phyloP scores from a whole-genome alignment of 2,329 filamentous ascomycete genomes.

The Beauveria varroae region DNA sequence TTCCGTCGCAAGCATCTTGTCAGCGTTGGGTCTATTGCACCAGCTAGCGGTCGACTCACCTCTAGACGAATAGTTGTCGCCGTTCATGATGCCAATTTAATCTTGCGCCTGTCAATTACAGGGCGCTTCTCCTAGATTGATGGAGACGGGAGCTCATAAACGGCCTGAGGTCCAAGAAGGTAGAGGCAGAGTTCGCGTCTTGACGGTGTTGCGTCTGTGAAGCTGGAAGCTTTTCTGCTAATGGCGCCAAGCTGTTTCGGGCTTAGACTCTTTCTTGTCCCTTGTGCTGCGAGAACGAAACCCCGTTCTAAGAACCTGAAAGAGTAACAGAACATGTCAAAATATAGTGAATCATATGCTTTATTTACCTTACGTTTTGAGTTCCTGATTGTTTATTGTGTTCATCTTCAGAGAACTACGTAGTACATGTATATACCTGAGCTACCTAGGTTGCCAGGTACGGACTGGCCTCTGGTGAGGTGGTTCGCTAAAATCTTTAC shows the following conservation, averaged over 20 bases:
- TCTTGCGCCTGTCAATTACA: conserved; percentile 11
- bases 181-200: conserved; percentile 11
- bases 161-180: neutral
- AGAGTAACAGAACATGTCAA: neutral
- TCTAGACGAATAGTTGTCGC: conserved; percentile 72
- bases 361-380: too few species aligned
- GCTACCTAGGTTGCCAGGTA: neutral
- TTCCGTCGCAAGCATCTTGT: conserved; percentile 15
- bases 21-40: conserved; percentile 18
- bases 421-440: too few species aligned
- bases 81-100: conserved; percentile 59
- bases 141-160: conserved; percentile 14
- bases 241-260: neutral
- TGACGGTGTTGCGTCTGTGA: neutral
- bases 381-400: too few species aligned
- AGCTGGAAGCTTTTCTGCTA: conserved; percentile 14
- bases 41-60: conserved; percentile 41
- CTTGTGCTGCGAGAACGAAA: neutral
- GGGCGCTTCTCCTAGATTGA: conserved; percentile 12
- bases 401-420: too few species aligned
- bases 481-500: neutral
- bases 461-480: neutral
- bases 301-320: neutral
- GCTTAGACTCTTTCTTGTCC: neutral
- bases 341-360: too few species aligned